phyloP scores from a whole-genome alignment of 2,329 filamentous ascomycete species.

The Phyllosticta capitalensis region DNA sequence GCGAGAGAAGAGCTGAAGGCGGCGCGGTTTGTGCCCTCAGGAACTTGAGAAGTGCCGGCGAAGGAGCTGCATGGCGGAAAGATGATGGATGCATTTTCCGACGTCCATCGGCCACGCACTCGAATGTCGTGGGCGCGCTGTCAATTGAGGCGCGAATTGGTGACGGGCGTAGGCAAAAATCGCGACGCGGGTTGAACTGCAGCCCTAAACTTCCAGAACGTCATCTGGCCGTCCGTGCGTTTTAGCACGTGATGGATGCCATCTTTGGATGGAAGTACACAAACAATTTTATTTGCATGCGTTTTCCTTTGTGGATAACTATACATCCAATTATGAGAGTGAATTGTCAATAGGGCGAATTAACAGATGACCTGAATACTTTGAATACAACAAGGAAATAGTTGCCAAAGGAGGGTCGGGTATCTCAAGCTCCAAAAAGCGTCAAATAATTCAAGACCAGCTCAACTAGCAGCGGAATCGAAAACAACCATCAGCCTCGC shows the following conservation, averaged over 20 bases:
- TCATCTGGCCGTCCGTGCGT: neutral
- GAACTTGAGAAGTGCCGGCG: slow-evolving; percentile 29
- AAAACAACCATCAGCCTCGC: neutral
- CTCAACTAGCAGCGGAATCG: neutral
- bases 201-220: neutral
- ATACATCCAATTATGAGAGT: no score
- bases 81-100: slow-evolving; percentile 23
- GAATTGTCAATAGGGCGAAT: no score
- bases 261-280: neutral
- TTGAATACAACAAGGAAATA: no score
- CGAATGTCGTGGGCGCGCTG: neutral
- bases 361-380: no score
- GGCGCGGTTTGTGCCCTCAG: slow-evolving; percentile 23
- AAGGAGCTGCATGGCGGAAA: slow-evolving; percentile 25
- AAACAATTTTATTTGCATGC: neutral
- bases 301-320: no score
- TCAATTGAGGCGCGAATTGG: neutral
- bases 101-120: slow-evolving; percentile 1
- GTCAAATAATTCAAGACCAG: neutral
- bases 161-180: slow-evolving; percentile 1
- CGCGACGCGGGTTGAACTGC: neutral
- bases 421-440: neutral
- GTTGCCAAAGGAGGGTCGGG: neutral
- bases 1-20: neutral
- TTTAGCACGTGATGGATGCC: neutral